These are phyloP conservation scores for Xylaria sp. DNA, from an alignment of 2,329 filamentous ascomycete genomes.

Conservation along the genomic window DNA sequence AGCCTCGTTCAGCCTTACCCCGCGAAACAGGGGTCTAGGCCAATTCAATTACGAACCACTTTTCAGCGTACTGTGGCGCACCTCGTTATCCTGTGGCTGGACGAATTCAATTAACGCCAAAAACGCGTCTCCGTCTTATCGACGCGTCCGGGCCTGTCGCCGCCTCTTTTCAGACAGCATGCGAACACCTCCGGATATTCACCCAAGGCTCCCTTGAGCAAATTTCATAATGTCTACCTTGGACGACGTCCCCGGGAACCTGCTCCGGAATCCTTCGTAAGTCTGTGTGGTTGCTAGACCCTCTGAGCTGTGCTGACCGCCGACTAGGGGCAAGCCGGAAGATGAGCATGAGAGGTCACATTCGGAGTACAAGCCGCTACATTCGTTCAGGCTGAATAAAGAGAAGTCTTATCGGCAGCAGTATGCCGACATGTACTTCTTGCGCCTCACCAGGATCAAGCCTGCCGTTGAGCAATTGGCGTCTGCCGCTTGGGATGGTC, in stretches of 20 bases:
- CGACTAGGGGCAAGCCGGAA: slow-evolving; percentile 41
- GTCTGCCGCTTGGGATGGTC: slow-evolving; percentile 73
- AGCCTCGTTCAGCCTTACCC: slow-evolving; percentile 35
- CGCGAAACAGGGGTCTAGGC: slow-evolving; percentile 27
- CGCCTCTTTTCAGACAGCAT: slow-evolving; percentile 3
- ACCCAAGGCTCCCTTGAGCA: slow-evolving; percentile 3
- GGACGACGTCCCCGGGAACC: slow-evolving; percentile 45
- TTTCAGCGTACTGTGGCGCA: not conserved
- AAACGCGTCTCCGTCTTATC: slow-evolving; percentile 35
- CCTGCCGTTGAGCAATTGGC: slow-evolving; percentile 78
- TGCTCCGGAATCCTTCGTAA: slow-evolving; percentile 55
- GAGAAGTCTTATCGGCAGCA: slow-evolving; percentile 85
- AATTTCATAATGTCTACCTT: slow-evolving; percentile 45
- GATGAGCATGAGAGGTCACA: slow-evolving; percentile 53
- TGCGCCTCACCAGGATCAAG: slow-evolving; percentile 86
- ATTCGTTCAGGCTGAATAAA: slow-evolving; percentile 73
- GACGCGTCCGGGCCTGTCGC: slow-evolving; percentile 20
- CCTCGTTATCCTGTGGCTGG: not conserved
- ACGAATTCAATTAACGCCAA: slow-evolving; percentile 41
- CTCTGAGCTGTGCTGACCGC: slow-evolving; percentile 26
- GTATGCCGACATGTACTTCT: slow-evolving; percentile 96
- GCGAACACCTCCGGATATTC: slow-evolving; percentile 3
- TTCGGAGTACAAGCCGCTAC: slow-evolving; percentile 71
- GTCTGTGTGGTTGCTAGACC: slow-evolving; percentile 24
- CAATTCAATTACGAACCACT: slow-evolving; percentile 24